Base-by-base conservation (phyloP, 495 filamentous ascomycete genomes). In the Aspergillus bridgeri region DNA sequence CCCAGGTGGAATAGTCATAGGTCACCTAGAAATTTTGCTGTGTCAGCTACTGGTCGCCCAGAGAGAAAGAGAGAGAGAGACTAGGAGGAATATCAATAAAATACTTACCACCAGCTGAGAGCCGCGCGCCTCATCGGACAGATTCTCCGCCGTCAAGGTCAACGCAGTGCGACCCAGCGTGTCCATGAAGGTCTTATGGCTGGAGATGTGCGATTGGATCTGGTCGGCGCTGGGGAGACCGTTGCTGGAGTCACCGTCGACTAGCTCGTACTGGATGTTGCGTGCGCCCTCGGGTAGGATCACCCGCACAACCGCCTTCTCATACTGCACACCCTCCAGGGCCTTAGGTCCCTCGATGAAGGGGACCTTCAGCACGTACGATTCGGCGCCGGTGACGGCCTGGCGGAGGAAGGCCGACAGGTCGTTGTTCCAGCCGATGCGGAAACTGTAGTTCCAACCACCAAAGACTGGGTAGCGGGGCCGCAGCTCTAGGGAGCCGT, bases 371-470 rank as follows among this genome's bases (percentile, higher is more conserved):
- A 98, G 81, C n/a, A 96, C 82, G 63, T 89, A 93, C 5, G 82
- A 80, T 38, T 89, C 85, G 3, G 23, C 44, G 19, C 44, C 73
- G 22, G 77, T 76, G 42, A 74, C 79, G 24, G 75, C 58, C 63
- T 83, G 84, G 51, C 89, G 83, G 53, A 98, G 67, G 69, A 90
- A 96, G 33, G 81, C 80, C 60, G 81, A 80, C 20, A 96, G 80
- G 55, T 93, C 83, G 53, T 89, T 87, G 77, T 96, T 90, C 93
- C 94, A 98, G 57, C 94, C 95, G 46, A 97, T 83, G 47, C 86
- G 87, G 77, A 97, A 98, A 59, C 87, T 92, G 68, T 96, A 97
- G 73, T 96, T 96, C 94, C 94, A 98, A 51, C 90, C 91, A 48
- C 94, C 94, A 66, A 98, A 98, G 22, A 98, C 68, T 7, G 94